Conservation (phyloP, 345 rosid genomes). For the Pugionium dolabratum region DNA sequence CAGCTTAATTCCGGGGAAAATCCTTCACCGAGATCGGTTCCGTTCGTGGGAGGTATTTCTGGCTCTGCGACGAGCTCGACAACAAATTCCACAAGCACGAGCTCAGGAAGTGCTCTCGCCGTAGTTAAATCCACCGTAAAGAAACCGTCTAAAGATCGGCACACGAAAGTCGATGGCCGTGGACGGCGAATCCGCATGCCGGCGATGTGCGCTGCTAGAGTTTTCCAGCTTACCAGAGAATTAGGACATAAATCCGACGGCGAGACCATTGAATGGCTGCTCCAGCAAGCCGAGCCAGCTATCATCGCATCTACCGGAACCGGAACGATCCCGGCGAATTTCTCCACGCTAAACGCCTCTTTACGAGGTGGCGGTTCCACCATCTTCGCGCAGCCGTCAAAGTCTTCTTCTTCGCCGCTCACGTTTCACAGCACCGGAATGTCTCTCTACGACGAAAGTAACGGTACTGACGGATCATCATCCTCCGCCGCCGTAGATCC, state of each 20-base stretch:
- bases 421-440: slow-evolving; percentile 58
- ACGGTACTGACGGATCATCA: slow-evolving; percentile 33
- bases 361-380: slow-evolving; percentile 68
- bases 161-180: slow-evolving; percentile 85
- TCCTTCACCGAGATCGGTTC: slow-evolving; percentile 43
- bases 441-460: slow-evolving; percentile 46
- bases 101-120: slow-evolving; percentile 31
- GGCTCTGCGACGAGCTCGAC: slow-evolving; percentile 25
- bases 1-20: slow-evolving; percentile 43
- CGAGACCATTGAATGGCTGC: slow-evolving; percentile 82
- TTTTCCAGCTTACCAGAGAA: slow-evolving; percentile 75
- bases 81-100: slow-evolving; percentile 34
- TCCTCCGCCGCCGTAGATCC: slow-evolving; percentile 27
- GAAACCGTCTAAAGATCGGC: slow-evolving; percentile 73
- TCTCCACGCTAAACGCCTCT: slow-evolving; percentile 70
- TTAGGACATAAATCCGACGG: slow-evolving; percentile 84
- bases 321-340: slow-evolving; percentile 87
- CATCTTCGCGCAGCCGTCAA: slow-evolving; percentile 55
- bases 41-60: slow-evolving; percentile 55
- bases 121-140: slow-evolving; percentile 47
- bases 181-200: slow-evolving; percentile 91
- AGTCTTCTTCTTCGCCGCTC: slow-evolving; percentile 57
- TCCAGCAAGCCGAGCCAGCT: slow-evolving; percentile 81
- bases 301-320: slow-evolving; percentile 78
- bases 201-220: slow-evolving; percentile 80